Evolutionary conservation across 129 eudicot genomes (phyloP), one percentile per base, ranked within the genome.

Genomic region (Erigeron canadensis): DNA sequence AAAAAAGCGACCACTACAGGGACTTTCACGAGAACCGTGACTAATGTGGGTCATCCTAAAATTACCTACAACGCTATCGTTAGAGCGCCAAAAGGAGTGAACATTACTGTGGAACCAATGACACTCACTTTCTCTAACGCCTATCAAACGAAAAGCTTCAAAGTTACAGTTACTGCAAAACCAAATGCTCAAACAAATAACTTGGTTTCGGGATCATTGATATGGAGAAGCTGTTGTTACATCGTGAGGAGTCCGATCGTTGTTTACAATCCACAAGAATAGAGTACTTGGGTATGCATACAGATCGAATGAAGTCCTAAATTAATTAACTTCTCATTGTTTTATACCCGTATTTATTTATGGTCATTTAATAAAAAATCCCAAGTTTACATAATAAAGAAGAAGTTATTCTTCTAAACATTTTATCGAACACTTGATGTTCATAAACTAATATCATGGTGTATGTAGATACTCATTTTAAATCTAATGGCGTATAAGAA

Each of bases 221-320:
- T 82, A 12, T 93, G 98, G 96, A 85, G 67, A 79, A 85, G 86
- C 77, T 42, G 80, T 37, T 18, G 82, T 48, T 73, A 79, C 37
- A 66, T 71, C 70, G 96, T 93, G 38, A 89, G 90, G 79, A 93
- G 90, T 72, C 95, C 98, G 11, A 83, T 89, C 75, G 96, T 85
- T 74, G 77, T 92, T 74, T 77, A 72, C 68, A 73, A 86, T 67
- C 83, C 84, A 15, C 67, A 76, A 65, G 77, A 62, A 41, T 37
- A 75, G 61, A 53, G 34, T 37, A 28, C 43, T 7, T 62, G 13
- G 16, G 8, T 54, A 17, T 70, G 65, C 18, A 67, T 67, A 13
- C 21, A 50, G 34, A 28, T 2, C 2, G 34, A 28, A 28, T 28
- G 3, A 28, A 28, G 34, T 28, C 34, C 3, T 28, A 28, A 1